Conservation (phyloP, 176 grass and related monocot genomes). For the Rhynchospora pubera region DNA sequence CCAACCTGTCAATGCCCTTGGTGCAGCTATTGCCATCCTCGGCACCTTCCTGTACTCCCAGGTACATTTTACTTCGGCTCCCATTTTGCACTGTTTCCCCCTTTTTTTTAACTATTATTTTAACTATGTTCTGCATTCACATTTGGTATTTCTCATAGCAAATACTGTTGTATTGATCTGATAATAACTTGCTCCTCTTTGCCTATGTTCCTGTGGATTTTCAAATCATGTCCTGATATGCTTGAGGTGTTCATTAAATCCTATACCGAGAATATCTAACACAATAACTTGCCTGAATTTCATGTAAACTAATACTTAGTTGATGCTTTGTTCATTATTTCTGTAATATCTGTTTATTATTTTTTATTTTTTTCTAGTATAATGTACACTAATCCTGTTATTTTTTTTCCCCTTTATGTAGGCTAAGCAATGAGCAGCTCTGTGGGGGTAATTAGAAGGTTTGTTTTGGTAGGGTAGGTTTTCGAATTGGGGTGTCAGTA, state of each 20-base stretch:
- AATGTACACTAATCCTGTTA: background rate
- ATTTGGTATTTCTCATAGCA: background rate
- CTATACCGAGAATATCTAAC: background rate
- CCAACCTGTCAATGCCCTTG: constrained; percentile 74
- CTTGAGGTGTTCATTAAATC: background rate
- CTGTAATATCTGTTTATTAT: background rate
- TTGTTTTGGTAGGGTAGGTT: background rate
- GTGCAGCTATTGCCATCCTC: constrained; percentile 85
- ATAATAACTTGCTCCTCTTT: background rate
- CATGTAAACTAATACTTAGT: background rate
- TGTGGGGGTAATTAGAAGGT: background rate
- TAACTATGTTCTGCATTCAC: background rate
- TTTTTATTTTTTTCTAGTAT: background rate
- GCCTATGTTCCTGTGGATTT: background rate
- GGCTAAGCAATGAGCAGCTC: background rate
- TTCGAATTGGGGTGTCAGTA: background rate
- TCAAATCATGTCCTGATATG: background rate
- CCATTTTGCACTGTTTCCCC: no score
- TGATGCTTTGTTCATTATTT: background rate
- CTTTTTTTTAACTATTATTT: background rate
- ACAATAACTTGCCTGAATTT: background rate
- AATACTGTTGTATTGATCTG: background rate
- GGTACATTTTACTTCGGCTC: constrained; percentile 36
- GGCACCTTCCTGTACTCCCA: constrained; percentile 94
- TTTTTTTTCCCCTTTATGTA: background rate